Evolutionary conservation across 768 basidiomycete genomes (phyloP).

Genomic region (Daedaleopsis sinensis): DNA sequence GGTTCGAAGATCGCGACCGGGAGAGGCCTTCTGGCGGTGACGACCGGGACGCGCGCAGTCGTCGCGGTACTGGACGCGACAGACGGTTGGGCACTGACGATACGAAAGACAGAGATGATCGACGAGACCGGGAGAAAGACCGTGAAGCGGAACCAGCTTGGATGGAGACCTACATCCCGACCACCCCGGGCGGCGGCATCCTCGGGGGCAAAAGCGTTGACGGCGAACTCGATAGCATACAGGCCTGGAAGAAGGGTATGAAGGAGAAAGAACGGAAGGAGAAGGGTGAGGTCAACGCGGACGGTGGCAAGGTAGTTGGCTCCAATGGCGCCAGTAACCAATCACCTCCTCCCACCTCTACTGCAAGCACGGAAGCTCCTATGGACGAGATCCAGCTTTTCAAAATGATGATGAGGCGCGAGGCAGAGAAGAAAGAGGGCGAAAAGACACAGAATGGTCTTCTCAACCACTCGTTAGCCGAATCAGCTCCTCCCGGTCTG

Average conservation of each 20-base stretch:
- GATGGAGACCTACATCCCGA: constrained; percentile 89
- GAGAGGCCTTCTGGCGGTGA: constrained; percentile 46
- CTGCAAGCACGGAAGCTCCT: constrained; percentile 34
- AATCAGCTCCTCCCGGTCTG: constrained; percentile 12
- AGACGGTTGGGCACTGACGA: constrained; percentile 57
- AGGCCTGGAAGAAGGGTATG: constrained; percentile 85
- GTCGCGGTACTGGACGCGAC: constrained; percentile 62
- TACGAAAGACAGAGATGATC: constrained; percentile 47
- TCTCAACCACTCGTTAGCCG: neutral
- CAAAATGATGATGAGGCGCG: constrained; percentile 81
- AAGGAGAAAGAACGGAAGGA: constrained; percentile 73
- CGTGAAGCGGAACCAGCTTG: constrained; percentile 89
- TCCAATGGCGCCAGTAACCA: constrained; percentile 1
- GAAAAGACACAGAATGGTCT: constrained; percentile 23
- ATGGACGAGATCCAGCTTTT: constrained; percentile 86
- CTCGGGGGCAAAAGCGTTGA: constrained; percentile 60
- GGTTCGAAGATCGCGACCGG: constrained; percentile 47
- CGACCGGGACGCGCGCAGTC: constrained; percentile 67
- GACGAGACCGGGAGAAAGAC: constrained; percentile 54
- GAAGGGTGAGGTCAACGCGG: constrained; percentile 34
- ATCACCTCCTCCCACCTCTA: constrained; percentile 5
- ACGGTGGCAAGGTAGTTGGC: constrained; percentile 13
- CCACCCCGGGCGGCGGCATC: constrained; percentile 56
- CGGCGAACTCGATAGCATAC: constrained; percentile 81
- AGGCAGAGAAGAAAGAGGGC: constrained; percentile 54